Conservation (phyloP, 116 monocot genomes). For the Thalassia testudinum region DNA sequence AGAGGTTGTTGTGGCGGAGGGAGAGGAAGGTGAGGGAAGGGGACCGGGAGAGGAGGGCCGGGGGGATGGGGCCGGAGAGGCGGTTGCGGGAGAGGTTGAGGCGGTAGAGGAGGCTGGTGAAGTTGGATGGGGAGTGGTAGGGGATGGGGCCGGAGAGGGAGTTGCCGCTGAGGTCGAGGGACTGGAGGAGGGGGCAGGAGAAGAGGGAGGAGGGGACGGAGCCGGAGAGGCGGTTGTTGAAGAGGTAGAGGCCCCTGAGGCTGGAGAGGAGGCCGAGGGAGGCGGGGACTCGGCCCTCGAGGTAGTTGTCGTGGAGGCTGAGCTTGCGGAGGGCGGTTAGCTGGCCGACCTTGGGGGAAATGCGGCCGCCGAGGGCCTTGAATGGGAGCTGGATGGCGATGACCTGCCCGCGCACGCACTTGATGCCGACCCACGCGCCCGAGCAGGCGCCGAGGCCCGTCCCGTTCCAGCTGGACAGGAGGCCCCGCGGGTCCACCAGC, state of each 20-base stretch:
- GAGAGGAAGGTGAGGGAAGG: constrained; percentile 35
- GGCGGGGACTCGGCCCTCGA: constrained; percentile 46
- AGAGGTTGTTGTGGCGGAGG: constrained; percentile 29
- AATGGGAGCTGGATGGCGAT: constrained; percentile 79
- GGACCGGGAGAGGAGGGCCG: constrained; percentile 11
- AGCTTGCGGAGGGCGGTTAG: constrained; percentile 55
- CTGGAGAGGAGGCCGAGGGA: constrained; percentile 45
- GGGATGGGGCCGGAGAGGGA: constrained; percentile 41
- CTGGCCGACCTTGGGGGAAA: constrained; percentile 63
- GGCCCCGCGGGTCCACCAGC: constrained; percentile 36
- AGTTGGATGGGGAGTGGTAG: constrained; percentile 28
- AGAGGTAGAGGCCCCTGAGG: constrained; percentile 68
- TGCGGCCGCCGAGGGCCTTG: constrained; percentile 40
- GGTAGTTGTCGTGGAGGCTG: constrained; percentile 68
- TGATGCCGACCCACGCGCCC: constrained; percentile 77
- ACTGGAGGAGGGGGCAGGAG: constrained; percentile 36
- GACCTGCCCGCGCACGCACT: constrained; percentile 65
- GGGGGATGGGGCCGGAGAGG: constrained; percentile 37
- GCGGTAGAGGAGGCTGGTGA: constrained; percentile 38
- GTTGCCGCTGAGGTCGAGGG: constrained; percentile 69
- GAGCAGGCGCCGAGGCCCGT: constrained; percentile 65
- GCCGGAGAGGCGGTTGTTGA: constrained; percentile 79
- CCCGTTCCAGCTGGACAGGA: constrained; percentile 66
- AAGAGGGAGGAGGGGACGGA: constrained; percentile 50
- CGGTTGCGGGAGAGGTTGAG: constrained; percentile 63